Evolutionary conservation across 306 rosid species (phyloP), one percentile per base, ranked within the genome.

Genomic region (Castanospermum australe): DNA sequence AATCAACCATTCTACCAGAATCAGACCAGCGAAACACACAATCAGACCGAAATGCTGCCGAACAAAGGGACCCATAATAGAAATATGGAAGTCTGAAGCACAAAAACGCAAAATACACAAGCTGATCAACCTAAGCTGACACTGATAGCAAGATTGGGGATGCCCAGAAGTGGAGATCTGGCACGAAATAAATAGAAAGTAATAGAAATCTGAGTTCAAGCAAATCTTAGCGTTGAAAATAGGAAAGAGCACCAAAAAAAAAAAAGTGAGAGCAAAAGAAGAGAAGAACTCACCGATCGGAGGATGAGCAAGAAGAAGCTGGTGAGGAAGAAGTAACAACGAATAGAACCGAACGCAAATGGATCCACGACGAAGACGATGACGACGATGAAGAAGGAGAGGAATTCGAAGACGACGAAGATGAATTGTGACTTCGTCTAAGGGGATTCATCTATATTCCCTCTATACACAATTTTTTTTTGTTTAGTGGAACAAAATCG

Each of bases 331-430:
- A 91, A 78, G 91, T 81, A 45, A 96, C 98, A 72, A 96, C 93
- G 77, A 96, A 92, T 71, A 96, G 88, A 89, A 93, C 99, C 92
- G 99, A 96, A 88, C 99, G 96, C 91, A 96, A 87, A 77, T 89
- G 97, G 91, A 96, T 89, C 99, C 99, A 95, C 80, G 99, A 95
- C 42, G 93, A 94, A 17, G 92, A 85, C 18, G 93, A 77, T 1
- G 97, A 81, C 8, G 88, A 86, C 24, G 97, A 88, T 18, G 98
- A 93, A 0, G 94, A 87, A 72, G 91, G 84, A 30, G 98, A 86
- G 0, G 94, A 87, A 85, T 89, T 87, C 51, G 98, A 91, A 73
- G 98, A 83, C 65, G 99, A 84, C 73, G 97, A 63, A 44, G 90
- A 83, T 70, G 98, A 89, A 93, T 92, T 90, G 75, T 82, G 89